A percentile compares a stretch with the other conserved stretches of the same genome.
Evolutionary conservation across 1,139 yeast species (phyloP).

Genomic region (Yamadazyma mexicana): DNA sequence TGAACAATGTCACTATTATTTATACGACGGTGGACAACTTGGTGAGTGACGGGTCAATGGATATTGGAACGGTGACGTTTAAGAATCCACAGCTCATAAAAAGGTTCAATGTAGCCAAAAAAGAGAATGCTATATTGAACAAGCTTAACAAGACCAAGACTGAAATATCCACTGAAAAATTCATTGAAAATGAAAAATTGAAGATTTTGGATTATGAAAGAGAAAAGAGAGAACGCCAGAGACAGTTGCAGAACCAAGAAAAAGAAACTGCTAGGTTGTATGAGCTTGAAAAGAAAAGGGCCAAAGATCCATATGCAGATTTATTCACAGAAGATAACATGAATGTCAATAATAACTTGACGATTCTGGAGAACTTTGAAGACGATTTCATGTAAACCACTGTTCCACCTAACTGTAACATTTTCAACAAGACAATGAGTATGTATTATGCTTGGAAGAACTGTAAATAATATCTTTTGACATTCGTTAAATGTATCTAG

Average conservation of each 20-base stretch:
- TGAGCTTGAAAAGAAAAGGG: conserved; percentile 29
- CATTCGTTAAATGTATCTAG: conserved; percentile 1
- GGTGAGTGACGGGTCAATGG: conserved; percentile 73
- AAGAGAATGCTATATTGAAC: conserved; percentile 65
- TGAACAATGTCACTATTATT: conserved; percentile 66
- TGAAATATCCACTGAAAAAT: conserved; percentile 47
- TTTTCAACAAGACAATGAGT: not conserved
- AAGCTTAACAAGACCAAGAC: conserved; percentile 64
- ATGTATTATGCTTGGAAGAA: conserved; percentile 2
- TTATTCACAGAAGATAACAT: conserved; percentile 51
- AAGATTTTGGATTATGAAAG: conserved; percentile 37
- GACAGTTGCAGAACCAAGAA: conserved; percentile 28
- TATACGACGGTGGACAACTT: conserved; percentile 79
- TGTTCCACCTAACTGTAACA: too few species aligned
- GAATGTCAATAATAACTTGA: conserved; percentile 51
- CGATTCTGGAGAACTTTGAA: conserved; percentile 61
- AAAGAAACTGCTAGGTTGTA: conserved; percentile 23
- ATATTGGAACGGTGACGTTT: conserved; percentile 81
- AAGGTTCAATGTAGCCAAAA: conserved; percentile 53
- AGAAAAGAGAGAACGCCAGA: conserved; percentile 32
- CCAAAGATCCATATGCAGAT: conserved; percentile 57
- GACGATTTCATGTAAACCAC: conserved; percentile 60
- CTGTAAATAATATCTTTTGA: not conserved
- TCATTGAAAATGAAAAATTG: conserved; percentile 47
- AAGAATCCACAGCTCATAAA: conserved; percentile 55